These are phyloP conservation scores for Fusarium papillatum DNA, from an alignment of 2,329 filamentous ascomycete species.

Conservation along the genomic window DNA sequence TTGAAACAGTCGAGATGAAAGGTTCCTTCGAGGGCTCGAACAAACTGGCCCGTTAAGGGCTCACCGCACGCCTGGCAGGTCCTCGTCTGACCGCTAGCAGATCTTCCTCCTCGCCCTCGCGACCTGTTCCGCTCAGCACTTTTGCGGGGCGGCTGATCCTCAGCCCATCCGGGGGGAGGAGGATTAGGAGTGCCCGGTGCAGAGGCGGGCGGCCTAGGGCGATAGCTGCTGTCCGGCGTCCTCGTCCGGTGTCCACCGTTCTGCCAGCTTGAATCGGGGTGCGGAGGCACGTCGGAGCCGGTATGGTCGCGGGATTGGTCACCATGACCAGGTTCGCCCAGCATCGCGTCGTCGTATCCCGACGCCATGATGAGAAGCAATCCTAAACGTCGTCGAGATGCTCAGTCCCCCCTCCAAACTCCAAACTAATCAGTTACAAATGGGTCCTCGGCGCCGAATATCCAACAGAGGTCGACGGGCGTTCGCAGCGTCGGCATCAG, in stretches of 20 bases:
- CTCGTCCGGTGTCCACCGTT: slow-evolving; percentile 51
- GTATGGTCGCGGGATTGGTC: slow-evolving; percentile 41
- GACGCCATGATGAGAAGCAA: slow-evolving; percentile 57
- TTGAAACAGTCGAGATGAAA: slow-evolving; percentile 99
- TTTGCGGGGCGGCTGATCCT: slow-evolving; percentile 59
- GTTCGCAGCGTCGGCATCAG: slow-evolving; percentile 55
- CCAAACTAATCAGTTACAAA: slow-evolving; percentile 37
- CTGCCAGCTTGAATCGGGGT: slow-evolving; percentile 52
- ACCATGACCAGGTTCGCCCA: slow-evolving; percentile 53
- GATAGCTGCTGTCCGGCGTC: slow-evolving; percentile 53
- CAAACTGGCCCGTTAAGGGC: slow-evolving; percentile 93
- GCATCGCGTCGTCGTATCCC: slow-evolving; percentile 59
- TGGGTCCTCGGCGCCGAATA: slow-evolving; percentile 49
- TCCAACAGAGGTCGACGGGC: slow-evolving; percentile 49
- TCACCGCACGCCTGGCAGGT: slow-evolving; percentile 91
- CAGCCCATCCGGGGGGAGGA: slow-evolving; percentile 48
- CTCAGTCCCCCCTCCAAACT: slow-evolving; percentile 44
- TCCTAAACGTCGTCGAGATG: slow-evolving; percentile 37
- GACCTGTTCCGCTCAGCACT: slow-evolving; percentile 72
- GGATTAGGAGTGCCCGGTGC: slow-evolving; percentile 49
- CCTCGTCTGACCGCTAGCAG: slow-evolving; percentile 71
- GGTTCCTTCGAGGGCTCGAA: slow-evolving; percentile 91
- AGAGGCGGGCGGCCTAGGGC: slow-evolving; percentile 51
- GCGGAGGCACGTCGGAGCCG: slow-evolving; percentile 46
- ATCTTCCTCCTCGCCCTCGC: slow-evolving; percentile 65